Evolutionary conservation across 257 asterid genomes (phyloP), one percentile per base, ranked within the genome.

Genomic region (Scutellaria baicalensis): DNA sequence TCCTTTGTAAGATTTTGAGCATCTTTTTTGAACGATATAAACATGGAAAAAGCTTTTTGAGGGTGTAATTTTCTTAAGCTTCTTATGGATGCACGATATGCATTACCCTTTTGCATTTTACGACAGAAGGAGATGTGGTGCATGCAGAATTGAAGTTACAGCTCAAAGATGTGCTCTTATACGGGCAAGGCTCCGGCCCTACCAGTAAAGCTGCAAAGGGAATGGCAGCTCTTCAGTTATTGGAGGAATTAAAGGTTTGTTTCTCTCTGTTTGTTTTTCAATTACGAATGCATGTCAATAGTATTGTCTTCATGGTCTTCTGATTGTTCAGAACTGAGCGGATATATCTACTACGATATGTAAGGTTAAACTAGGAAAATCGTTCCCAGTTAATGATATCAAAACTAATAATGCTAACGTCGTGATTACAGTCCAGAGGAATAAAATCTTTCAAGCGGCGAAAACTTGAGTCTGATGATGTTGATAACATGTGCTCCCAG

Each of bases 221-320:
- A 70, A 87, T 84, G 86, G 97, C 99, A 6, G 89, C 99, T 67
- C 81, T 83, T 77, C 69, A 44, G 55, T 59, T 94, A 77, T 74
- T 94, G 81, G 83, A 89, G 82, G 61, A 85, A 64, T 83, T 91
- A 64, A 91, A 94, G 99, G 99, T 94, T 66, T 59, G 95, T 90
- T 66, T 64, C 16, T 20, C 27, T 68, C 43, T 72, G n/a, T 51
- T n/a, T 55, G 42, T n/a, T 54, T 18, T 8, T 17, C 31, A 16
- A 10, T 8, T 33, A 23, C 27, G 2, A 23, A 23, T 23, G 27
- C 27, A 23, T 23, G 27, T 1, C 27, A 23, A 23, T 1, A 23
- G 27, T 45, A 6, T 45, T 16, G 5, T 16, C 59, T 4, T 10
- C 38, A 6, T 27, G 18, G 20, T 13, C 11, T 56, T 52, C 35